Base-by-base conservation (phyloP, 805 yeast species). In the Metschnikowia cerradonensis region DNA sequence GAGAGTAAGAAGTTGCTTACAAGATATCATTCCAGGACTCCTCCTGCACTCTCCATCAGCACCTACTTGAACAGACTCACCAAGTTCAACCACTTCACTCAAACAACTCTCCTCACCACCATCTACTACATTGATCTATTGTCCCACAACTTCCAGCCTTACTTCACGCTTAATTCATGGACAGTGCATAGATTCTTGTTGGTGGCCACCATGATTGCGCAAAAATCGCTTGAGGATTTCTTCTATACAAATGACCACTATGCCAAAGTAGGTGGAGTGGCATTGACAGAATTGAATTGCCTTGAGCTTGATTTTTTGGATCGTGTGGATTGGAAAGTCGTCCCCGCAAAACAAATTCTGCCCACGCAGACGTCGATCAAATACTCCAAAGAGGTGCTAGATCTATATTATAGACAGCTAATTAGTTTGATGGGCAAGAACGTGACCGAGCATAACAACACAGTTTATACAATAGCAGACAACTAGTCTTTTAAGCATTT, bases 261-360 rank as follows among this genome's bases (percentile, higher is more conserved):
- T 62, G 96, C 98, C 11, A 88, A 87, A 64, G 97, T 94, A 17
- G 99, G 99, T 3, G 98, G 99, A 53, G 86, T 90, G 4, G 89
- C 89, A 40, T 71, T 86, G 44, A 78, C 83, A 52, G 97, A 90
- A 64, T 73, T 91, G 57, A 94, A 94, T 66, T 77, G 92, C 49
- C 73, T 92, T 43, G 99, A 92, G 64, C 83, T 87, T 48, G 98
- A 94, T 67, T 90, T 94, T 61, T 76, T 92, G 41, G 79, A 80
- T 45, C 75, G 90, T 54, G 92, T 92, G 8, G 81, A 83, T 52
- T 92, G 94, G 81, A 75, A 66, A 45, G 67, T 75, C 40, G 63
- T 73, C n/a, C 78, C 78, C 1, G 70, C 71, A 4, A 70, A 67
- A 50, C 70, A 63, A 31, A 42, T 62, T 5, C 61, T 53, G 50